Conservation (phyloP, 2,329 filamentous ascomycete genomes). For the Dactylonectria estremocensis region DNA sequence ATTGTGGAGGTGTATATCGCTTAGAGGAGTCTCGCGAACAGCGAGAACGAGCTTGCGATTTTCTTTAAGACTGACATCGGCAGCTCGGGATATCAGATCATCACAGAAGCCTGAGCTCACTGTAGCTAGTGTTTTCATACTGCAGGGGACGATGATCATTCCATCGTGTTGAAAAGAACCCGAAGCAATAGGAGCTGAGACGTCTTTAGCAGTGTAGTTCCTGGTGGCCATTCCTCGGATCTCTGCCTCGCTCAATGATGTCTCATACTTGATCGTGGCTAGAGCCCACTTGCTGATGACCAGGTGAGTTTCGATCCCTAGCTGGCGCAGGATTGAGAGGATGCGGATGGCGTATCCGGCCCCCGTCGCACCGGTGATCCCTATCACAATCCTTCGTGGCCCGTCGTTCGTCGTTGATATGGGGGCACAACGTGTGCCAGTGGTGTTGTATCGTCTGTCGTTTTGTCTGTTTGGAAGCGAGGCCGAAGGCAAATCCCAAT, state of each 20-base stretch:
- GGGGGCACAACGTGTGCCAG: too few species aligned
- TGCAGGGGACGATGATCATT: conserved; percentile 31
- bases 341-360: conserved; percentile 59
- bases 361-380: conserved; percentile 66
- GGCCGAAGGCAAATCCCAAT: neutral
- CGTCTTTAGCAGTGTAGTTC: conserved; percentile 58
- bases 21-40: conserved; percentile 16
- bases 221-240: conserved; percentile 57
- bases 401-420: conserved; percentile 3
- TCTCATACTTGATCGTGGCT: conserved; percentile 64
- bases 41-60: conserved; percentile 6
- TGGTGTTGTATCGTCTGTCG: conserved; percentile 1
- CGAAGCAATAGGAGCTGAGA: conserved; percentile 61
- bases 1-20: conserved; percentile 30
- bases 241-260: conserved; percentile 54
- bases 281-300: conserved; percentile 65
- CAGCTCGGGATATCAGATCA: conserved; percentile 19
- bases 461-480: neutral
- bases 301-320: conserved; percentile 64
- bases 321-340: conserved; percentile 56
- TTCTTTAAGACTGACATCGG: conserved; percentile 35
- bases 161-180: conserved; percentile 27
- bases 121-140: conserved; percentile 24
- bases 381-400: conserved; percentile 59
- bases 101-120: conserved; percentile 24